A percentile compares a stretch with the other conserved stretches of the same genome.
Conservation (phyloP, 257 asterid species). For the Mentha longifolia region DNA sequence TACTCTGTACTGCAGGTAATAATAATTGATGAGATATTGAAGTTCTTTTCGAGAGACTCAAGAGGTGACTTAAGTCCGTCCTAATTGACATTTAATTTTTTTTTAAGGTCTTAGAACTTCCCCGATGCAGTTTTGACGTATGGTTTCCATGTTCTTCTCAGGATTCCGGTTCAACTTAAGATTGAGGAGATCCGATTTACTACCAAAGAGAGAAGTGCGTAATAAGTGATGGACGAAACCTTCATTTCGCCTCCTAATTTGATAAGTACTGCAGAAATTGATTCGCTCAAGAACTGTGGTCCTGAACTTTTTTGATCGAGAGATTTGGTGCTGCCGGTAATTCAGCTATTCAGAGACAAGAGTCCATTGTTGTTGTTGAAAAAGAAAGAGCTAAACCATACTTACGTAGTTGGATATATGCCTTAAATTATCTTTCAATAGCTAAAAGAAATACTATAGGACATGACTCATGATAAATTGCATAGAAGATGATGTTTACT, state of each 20-base stretch:
- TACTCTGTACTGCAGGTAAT: slow-evolving; percentile 65
- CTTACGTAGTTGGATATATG: not conserved
- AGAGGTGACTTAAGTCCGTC: slow-evolving; percentile 42
- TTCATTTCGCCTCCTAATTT: not conserved
- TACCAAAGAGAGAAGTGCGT: slow-evolving; percentile 75
- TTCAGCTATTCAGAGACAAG: not conserved
- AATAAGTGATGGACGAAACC: slow-evolving; percentile 47
- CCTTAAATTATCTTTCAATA: not conserved
- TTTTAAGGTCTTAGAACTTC: not conserved
- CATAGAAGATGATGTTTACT: not conserved
- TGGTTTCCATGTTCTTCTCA: slow-evolving; percentile 32
- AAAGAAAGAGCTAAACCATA: not conserved
- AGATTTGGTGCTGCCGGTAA: not conserved
- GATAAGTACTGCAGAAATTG: not conserved
- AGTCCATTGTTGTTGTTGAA: slow-evolving; percentile 13
- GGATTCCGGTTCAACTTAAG: slow-evolving; percentile 67
- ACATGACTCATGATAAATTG: not conserved
- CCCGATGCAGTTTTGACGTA: slow-evolving; percentile 19
- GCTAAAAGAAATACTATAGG: slow-evolving; percentile 2
- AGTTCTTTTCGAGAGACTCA: slow-evolving; percentile 80
- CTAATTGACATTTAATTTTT: not conserved
- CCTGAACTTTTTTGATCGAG: slow-evolving; percentile 15
- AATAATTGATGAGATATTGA: slow-evolving; percentile 89
- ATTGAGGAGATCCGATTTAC: slow-evolving; percentile 77
- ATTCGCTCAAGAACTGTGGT: slow-evolving; percentile 9